These are phyloP conservation scores for Cladophialophora bantiana DNA, from an alignment of 2,329 filamentous ascomycete species.

Conservation along the genomic window DNA sequence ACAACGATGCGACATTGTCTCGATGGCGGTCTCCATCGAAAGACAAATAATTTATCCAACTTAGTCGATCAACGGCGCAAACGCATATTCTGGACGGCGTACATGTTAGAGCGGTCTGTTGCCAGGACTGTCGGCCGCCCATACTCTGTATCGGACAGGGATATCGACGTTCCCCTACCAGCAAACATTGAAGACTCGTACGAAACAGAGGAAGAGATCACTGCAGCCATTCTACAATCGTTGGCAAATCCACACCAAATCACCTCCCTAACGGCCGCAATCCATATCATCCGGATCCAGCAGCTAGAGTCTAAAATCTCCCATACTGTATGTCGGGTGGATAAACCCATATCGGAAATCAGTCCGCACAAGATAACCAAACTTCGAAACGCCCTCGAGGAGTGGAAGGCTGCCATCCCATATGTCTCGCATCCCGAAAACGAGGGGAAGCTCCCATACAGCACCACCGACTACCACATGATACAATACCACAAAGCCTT, in stretches of 20 bases:
- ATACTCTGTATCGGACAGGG: neutral
- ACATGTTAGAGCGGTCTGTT: conserved; percentile 11
- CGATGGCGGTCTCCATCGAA: conserved; percentile 7
- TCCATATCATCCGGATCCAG: conserved; percentile 6
- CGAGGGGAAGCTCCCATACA: conserved; percentile 3
- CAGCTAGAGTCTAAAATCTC: conserved; percentile 9
- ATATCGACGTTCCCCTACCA: conserved; percentile 8
- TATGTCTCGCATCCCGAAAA: neutral
- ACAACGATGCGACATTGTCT: conserved; percentile 12
- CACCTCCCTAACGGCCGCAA: conserved; percentile 3
- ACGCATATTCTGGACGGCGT: conserved; percentile 12
- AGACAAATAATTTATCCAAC: conserved; percentile 1
- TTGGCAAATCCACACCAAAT: neutral
- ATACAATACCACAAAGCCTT: conserved; percentile 11
- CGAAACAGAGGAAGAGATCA: conserved; percentile 6
- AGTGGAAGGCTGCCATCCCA: conserved; percentile 11
- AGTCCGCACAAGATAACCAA: conserved; percentile 6
- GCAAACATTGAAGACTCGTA: conserved; percentile 13
- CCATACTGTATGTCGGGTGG: conserved; percentile 4
- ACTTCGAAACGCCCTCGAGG: conserved; percentile 4
- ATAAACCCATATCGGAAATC: conserved; percentile 2
- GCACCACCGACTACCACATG: conserved; percentile 11
- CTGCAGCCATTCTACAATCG: neutral
- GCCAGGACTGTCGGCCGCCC: conserved; percentile 12
- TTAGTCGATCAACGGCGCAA: conserved; percentile 11